A percentile compares a stretch with the other conserved stretches of the same genome.
Conservation (phyloP, 2,329 filamentous ascomycete genomes). For the Atkinsonella hypoxylon region DNA sequence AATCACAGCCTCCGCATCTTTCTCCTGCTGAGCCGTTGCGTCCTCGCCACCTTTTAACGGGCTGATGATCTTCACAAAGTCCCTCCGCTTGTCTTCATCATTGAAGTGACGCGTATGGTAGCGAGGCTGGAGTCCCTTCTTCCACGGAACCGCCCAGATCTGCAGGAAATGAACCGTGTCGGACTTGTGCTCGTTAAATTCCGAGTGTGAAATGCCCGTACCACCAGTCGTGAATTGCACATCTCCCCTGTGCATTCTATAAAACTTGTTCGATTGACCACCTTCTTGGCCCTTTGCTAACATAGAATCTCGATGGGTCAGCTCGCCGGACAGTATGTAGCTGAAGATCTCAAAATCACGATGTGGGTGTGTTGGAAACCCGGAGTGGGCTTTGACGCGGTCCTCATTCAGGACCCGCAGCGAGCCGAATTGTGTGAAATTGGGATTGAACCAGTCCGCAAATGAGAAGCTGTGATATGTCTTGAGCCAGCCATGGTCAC, state of each 20-base stretch:
- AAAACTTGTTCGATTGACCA: conserved; percentile 50
- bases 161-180: conserved; percentile 75
- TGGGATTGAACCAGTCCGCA: conserved; percentile 57
- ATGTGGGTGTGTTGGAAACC: conserved; percentile 78
- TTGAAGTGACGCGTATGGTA: conserved; percentile 66
- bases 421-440: conserved; percentile 57
- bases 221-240: conserved; percentile 89
- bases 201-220: conserved; percentile 66
- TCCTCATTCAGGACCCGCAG: conserved; percentile 85
- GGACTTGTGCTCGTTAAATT: conserved; percentile 63
- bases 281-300: conserved; percentile 55
- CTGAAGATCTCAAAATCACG: conserved; percentile 83
- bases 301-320: conserved; percentile 83
- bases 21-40: conserved; percentile 50
- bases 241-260: conserved; percentile 62
- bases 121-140: conserved; percentile 54
- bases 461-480: conserved; percentile 82
- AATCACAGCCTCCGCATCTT: conserved; percentile 47
- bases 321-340: conserved; percentile 74
- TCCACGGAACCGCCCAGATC: conserved; percentile 79
- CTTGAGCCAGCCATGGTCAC: conserved; percentile 79
- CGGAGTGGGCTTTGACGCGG: conserved; percentile 58
- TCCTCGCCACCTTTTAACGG: conserved; percentile 55
- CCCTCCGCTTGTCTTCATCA: conserved; percentile 60
- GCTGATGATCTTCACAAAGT: conserved; percentile 64